Conservation (phyloP, 768 basidiomycete genomes). For the Mycena olivaceomarginata region DNA sequence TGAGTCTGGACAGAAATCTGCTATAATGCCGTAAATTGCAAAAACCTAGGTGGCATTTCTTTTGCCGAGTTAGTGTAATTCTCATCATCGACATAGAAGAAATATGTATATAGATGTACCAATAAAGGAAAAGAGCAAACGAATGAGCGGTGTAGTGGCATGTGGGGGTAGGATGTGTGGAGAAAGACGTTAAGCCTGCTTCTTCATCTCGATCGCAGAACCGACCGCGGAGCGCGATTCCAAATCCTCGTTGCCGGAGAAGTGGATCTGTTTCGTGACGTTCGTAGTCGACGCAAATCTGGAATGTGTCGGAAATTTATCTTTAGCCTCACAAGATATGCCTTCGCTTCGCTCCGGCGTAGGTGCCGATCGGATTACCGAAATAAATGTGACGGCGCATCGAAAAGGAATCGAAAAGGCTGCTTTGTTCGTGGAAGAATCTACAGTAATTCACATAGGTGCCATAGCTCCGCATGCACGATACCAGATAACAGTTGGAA, state of each 20-base stretch:
- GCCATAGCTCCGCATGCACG: not conserved
- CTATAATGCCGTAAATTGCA: too few relatives aligned
- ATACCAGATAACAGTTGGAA: too few relatives aligned
- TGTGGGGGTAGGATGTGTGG: not conserved
- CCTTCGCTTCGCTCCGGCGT: too few relatives aligned
- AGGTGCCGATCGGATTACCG: not conserved
- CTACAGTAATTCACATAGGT: not conserved
- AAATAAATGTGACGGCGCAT: not conserved
- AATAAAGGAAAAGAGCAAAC: constrained; percentile 16
- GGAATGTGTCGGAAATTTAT: too few relatives aligned
- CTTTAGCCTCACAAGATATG: too few relatives aligned
- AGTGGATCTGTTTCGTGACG: constrained; percentile 31
- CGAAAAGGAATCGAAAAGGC: not conserved
- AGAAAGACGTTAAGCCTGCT: not conserved
- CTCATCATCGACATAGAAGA: not conserved
- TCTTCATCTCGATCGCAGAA: constrained; percentile 28
- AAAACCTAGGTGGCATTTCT: too few relatives aligned
- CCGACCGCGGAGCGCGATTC: constrained; percentile 18
- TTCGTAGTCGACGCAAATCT: not conserved
- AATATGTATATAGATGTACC: not conserved
- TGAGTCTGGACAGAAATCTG: too few relatives aligned
- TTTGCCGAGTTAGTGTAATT: too few relatives aligned
- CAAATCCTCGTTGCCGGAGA: constrained; percentile 38
- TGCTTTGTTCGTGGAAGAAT: not conserved
- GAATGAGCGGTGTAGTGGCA: not conserved